Evolutionary conservation across 1,139 yeast genomes (phyloP), one percentile per base, ranked within the genome.

Genomic region (Spencermartinsiella ligniputridi): DNA sequence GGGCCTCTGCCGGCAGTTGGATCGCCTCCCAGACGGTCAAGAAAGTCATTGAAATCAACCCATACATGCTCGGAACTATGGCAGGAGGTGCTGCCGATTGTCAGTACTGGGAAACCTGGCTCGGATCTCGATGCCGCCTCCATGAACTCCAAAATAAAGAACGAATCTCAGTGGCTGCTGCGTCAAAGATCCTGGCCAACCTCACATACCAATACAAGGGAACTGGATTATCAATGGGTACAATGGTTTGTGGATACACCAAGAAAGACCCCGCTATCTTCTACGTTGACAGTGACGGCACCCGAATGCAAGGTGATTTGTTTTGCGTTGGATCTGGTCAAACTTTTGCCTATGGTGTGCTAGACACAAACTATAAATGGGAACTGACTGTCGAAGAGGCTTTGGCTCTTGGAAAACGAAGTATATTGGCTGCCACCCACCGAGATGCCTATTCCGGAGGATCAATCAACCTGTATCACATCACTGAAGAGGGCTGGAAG

Each of bases 51-150:
- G 92, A 92, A 66, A 92, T 92, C 69, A 94, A 94, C 67, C 97
- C 97, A 42, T 85, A 86, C 62, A 70, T 92, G 55, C 76, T 92
- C 58, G 99, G 99, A 54, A 92, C 99, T 25, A 83, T 92, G 97
- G 99, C 99, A 30, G 99, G 99, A 69, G 97, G 97, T 72, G 99
- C 99, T 42, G 98, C 98, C 21, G 99, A 92, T 70, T 92, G 99
- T 75, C 98, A 94, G 68, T 94, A 76, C 68, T 92, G 99, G 99
- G 97, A 92, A 70, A 88, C 97, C 22, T 92, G 97, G 97, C 76
- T 92, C 52, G 98, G 98, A 54, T 75, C 96, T 17, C 97, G 92
- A 69, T 92, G 98, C 71, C 78, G 99, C 61, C 72, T 92, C 58
- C 96, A 90, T 66, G 98, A 92, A 67, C 76, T 92, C 60, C 79